Conservation (phyloP, 768 basidiomycete genomes). For the Melanogaster broomeanus region DNA sequence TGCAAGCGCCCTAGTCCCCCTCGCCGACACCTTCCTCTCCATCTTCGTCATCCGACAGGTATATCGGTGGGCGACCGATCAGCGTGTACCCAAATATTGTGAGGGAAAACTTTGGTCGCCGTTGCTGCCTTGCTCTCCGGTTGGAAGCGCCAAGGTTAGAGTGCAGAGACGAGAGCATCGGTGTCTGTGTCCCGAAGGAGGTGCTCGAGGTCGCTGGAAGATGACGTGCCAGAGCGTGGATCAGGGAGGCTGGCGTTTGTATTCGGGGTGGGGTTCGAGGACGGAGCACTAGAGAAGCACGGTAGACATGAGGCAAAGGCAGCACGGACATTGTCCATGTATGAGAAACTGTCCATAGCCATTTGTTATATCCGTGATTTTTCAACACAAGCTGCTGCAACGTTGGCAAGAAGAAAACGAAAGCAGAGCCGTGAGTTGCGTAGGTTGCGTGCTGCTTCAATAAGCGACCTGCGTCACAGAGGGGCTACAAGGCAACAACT, state of each 20-base stretch:
- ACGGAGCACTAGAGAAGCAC: slow-evolving; percentile 49
- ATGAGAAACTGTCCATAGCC: slow-evolving; percentile 53
- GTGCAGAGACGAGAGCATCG: slow-evolving; percentile 67
- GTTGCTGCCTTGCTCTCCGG: slow-evolving; percentile 35
- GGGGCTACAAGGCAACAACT: too few species aligned
- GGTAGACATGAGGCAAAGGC: slow-evolving; percentile 60
- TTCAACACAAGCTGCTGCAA: too few species aligned
- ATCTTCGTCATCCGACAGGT: slow-evolving; percentile 59
- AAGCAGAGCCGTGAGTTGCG: too few species aligned
- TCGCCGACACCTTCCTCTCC: slow-evolving; percentile 24
- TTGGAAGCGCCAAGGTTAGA: slow-evolving; percentile 52
- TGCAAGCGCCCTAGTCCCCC: slow-evolving; percentile 23
- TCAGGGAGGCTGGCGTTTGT: slow-evolving; percentile 16
- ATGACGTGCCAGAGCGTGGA: slow-evolving; percentile 28
- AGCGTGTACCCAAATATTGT: slow-evolving; percentile 67
- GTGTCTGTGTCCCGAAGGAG: slow-evolving; percentile 51
- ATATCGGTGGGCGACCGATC: slow-evolving; percentile 64
- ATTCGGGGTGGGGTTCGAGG: slow-evolving; percentile 24
- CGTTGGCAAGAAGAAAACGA: too few species aligned
- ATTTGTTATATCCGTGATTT: not conserved
- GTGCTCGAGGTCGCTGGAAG: slow-evolving; percentile 46
- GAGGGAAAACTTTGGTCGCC: slow-evolving; percentile 40
- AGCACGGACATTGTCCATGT: slow-evolving; percentile 61
- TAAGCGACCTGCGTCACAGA: too few species aligned
- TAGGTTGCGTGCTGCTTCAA: too few species aligned